Base-by-base conservation (phyloP, 2,329 filamentous ascomycete genomes). In the Cladosporium sp. region DNA sequence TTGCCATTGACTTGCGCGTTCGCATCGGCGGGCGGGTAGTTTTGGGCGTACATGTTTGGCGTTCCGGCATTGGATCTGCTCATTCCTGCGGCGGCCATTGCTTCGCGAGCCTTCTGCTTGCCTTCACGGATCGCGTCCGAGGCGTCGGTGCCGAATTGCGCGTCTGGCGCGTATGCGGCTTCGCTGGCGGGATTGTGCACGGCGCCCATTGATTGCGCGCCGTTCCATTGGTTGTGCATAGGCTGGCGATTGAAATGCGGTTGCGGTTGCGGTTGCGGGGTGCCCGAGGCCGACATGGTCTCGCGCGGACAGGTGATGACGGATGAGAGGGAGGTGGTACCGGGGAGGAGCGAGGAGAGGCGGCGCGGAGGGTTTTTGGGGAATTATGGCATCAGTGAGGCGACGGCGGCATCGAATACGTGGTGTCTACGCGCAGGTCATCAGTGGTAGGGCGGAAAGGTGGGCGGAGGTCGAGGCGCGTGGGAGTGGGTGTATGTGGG, bases 101-200 rank as follows among this genome's bases (percentile, higher is more conserved):
- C 71, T 33, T 78, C 77, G 65, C 78, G 80, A 41, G 79, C 78
- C 63, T 76, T 79, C 60, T 81, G 76, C 60, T 83, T 83, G 48
- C 76, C 77, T 64, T 80, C 78, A 48, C 73, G 71, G 50, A 82
- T 79, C 48, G 70, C 64, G 65, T 77, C 72, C 57, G 61, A 63
- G 33, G 56, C 55, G 36, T 48, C 45, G 15, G 15, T 38, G 40
- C 47, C 53, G 11, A 43, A 38, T 18, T 59, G 54, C 22, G 54
- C 54, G 49, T 51, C 53, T 29, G 50, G 50, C 32, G 53, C 39
- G 38, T 50, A 40, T 9, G 49, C 47, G 47, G 22, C 45, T 51
- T 59, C 56, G 49, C 38, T 55, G 51, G 55, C 53, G 53, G 53
- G 43, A 9, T 53, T 49, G 9, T 58, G 60, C 22, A 61, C 55